Conservation (phyloP, 2,329 filamentous ascomycete species). For the Emericellopsis atlantica region DNA sequence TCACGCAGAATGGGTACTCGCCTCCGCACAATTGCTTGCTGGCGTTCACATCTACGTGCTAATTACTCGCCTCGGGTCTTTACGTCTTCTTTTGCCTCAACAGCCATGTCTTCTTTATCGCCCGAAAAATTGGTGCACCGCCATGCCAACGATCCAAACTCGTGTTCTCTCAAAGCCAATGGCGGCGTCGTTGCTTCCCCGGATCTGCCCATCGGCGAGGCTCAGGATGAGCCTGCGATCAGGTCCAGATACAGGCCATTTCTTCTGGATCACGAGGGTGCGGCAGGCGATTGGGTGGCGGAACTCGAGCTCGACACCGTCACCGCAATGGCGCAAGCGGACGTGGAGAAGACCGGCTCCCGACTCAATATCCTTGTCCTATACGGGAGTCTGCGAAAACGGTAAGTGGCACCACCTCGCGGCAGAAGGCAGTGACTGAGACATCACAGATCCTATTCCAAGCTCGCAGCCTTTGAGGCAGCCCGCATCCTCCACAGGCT, state of each 20-base stretch:
- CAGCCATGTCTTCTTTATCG: too few species aligned
- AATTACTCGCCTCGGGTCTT: too few species aligned
- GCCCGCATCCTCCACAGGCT: slow-evolving; percentile 48
- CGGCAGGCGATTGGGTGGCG: slow-evolving; percentile 39
- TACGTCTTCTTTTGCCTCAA: too few species aligned
- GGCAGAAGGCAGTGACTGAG: not conserved
- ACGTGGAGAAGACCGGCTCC: slow-evolving; percentile 22
- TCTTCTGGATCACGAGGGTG: slow-evolving; percentile 24
- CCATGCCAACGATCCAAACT: too few species aligned
- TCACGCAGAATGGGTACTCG: too few species aligned
- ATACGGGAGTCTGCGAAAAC: slow-evolving; percentile 43
- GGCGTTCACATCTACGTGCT: too few species aligned
- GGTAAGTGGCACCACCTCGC: slow-evolving; percentile 9
- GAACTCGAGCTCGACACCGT: slow-evolving; percentile 40
- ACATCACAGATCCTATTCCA: slow-evolving; percentile 38
- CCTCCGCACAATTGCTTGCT: too few species aligned
- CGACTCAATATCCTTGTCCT: slow-evolving; percentile 44
- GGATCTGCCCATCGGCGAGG: too few species aligned
- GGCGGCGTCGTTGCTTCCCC: too few species aligned
- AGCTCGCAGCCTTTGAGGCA: slow-evolving; percentile 46
- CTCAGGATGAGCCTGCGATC: slow-evolving; percentile 26
- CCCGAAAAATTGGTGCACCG: too few species aligned
- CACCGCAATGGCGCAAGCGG: slow-evolving; percentile 32
- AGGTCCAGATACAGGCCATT: slow-evolving; percentile 44
- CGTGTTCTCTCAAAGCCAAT: too few species aligned